Conservation (phyloP, 306 rosid genomes). For the Lupinus albus region DNA sequence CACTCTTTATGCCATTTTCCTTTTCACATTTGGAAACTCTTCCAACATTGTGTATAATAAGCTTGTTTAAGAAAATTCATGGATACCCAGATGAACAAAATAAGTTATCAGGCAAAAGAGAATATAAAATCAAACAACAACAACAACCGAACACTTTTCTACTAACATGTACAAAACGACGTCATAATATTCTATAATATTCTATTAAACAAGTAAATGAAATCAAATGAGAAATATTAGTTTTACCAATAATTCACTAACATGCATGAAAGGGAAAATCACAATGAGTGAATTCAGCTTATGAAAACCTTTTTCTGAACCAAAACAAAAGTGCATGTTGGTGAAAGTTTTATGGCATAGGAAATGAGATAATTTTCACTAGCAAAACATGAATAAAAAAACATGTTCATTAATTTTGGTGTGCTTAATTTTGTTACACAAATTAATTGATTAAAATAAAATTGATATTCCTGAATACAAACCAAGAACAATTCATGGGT, state of each 20-base stretch:
- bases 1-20: background rate
- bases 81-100: constrained; percentile 34
- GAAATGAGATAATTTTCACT: constrained; percentile 25
- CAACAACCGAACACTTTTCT: too few relatives aligned
- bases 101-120: background rate
- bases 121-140: constrained; percentile 1
- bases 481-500: constrained; percentile 14
- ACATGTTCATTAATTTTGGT: constrained; percentile 17
- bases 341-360: constrained; percentile 25
- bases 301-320: constrained; percentile 31
- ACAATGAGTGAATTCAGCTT: constrained; percentile 14
- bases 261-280: background rate
- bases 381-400: constrained; percentile 12
- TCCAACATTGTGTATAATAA: background rate
- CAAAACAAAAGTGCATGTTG: constrained; percentile 41
- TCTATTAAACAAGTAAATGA: background rate
- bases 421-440: background rate
- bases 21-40: constrained; percentile 26
- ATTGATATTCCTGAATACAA: constrained; percentile 17
- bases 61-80: constrained; percentile 15
- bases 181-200: too few relatives aligned
- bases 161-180: too few relatives aligned
- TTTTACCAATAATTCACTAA: constrained; percentile 13
- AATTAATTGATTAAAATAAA: constrained; percentile 19
- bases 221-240: background rate